These are phyloP conservation scores for Heterobasidion parviporum DNA, from an alignment of 1,284 basidiomycete species.

Conservation along the genomic window DNA sequence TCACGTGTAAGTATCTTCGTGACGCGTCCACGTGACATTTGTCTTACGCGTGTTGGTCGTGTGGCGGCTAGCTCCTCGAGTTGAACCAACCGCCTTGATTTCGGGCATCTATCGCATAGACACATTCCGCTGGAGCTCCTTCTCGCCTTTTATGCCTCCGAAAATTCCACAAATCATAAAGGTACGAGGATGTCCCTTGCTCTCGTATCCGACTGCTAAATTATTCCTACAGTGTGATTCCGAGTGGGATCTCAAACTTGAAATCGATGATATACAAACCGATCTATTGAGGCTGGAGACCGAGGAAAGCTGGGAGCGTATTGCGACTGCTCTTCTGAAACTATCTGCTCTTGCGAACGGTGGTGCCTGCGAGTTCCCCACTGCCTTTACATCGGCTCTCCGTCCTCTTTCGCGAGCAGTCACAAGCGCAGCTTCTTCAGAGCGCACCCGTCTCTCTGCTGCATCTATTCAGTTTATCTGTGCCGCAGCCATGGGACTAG, in stretches of 20 bases:
- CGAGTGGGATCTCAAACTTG: slow-evolving; percentile 23
- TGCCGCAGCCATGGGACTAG: slow-evolving; percentile 48
- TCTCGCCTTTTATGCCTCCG: neutral
- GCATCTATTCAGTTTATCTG: slow-evolving; percentile 60
- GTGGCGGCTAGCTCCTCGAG: no score
- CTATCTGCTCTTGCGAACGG: slow-evolving; percentile 51
- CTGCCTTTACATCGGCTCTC: slow-evolving; percentile 46
- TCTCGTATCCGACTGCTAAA: neutral
- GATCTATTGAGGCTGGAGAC: slow-evolving; percentile 56
- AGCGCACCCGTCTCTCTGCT: slow-evolving; percentile 72
- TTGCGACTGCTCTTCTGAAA: slow-evolving; percentile 44
- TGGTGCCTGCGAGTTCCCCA: slow-evolving; percentile 46
- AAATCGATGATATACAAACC: slow-evolving; percentile 34
- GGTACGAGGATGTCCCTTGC: neutral
- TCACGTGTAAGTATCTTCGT: neutral
- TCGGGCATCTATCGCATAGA: neutral
- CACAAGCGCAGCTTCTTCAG: slow-evolving; percentile 59
- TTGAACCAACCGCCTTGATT: neutral
- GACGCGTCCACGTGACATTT: neutral
- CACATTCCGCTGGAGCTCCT: no score
- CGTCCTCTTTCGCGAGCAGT: slow-evolving; percentile 51
- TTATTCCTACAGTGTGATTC: slow-evolving; percentile 23
- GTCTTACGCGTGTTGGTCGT: neutral
- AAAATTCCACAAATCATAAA: neutral
- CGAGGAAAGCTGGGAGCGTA: slow-evolving; percentile 81